Evolutionary conservation across 2,329 filamentous ascomycete species (phyloP), one percentile per base, ranked within the genome.

Genomic region (Aspergillus vadensis): DNA sequence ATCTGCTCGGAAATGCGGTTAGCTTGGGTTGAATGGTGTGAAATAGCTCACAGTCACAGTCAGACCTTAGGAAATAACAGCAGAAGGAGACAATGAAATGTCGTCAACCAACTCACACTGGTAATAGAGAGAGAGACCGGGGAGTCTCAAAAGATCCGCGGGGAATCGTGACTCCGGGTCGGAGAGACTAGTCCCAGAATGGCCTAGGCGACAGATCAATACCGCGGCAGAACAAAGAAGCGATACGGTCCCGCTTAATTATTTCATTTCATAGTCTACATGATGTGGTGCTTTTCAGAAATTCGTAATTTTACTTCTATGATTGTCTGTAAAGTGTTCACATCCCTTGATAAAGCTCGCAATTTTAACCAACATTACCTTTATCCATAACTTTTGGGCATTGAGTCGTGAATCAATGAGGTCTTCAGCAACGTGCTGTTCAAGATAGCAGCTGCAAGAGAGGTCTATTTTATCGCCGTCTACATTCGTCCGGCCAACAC

Each of bases 401-500:
- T 19, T 32, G 25, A 17, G 25, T 50, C 52, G 36, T 30, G 30
- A 43, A 27, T 12, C 14, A 21, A 44, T 19, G 56, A 41, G n/a
- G 63, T 54, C 21, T 59, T 62, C 32, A 65, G n/a, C 19, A 59
- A 54, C 51, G 25, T 27, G 14, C 15, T n/a, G 25, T 9, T 10
- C n/a, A 12, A 6, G 1, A 30, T 50, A n/a, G 8, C 23, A 25
- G 25, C 25, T 49, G 27, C 27, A 32, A 30, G 23, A 32, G 30
- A 50, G 30, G 25, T 50, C n/a, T 50, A 32, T 50, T 10, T 50
- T 27, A 50, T 12, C 17, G 25, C 25, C 47, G 47, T 32, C 30
- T 50, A 30, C 25, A 7, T 32, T 32, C 25, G 25, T 49, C 30
- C 23, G 17, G 39, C 36, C 53, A 47, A 19, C n/a, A 10, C 10